Percentiles rank a stretch among this genome's conserved stretches.
phyloP scores from a whole-genome alignment of 2,329 filamentous ascomycete genomes.

The Epichloe elymi region DNA sequence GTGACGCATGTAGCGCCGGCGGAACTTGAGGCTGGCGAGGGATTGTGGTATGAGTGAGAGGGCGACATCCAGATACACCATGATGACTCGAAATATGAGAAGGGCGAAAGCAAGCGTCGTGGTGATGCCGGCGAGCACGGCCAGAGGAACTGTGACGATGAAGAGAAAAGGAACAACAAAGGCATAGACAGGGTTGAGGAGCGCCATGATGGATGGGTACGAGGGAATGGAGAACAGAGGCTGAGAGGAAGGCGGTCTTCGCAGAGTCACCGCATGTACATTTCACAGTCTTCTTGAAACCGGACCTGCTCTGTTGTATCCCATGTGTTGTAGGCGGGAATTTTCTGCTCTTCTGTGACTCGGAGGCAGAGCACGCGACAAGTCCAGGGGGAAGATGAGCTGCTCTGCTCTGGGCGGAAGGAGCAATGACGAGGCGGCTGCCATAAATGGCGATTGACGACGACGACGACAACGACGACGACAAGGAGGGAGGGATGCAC shows the following conservation, averaged over 20 bases:
- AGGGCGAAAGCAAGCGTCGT: slow-evolving; percentile 48
- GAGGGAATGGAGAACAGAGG: too few relatives aligned
- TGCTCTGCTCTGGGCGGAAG: neutral
- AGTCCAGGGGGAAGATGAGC: neutral
- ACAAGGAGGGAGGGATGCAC: too few relatives aligned
- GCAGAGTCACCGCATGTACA: neutral
- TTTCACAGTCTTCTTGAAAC: neutral
- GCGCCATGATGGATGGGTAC: slow-evolving; percentile 28
- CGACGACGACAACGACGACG: neutral
- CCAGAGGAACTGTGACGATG: slow-evolving; percentile 48
- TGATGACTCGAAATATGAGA: slow-evolving; percentile 44
- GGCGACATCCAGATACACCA: slow-evolving; percentile 52
- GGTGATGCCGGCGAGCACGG: slow-evolving; percentile 49
- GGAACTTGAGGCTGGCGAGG: slow-evolving; percentile 28
- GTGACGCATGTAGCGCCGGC: slow-evolving; percentile 11
- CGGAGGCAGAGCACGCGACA: neutral
- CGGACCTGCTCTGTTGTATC: neutral
- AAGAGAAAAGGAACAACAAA: slow-evolving; percentile 50
- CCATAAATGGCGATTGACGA: neutral
- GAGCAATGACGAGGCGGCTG: neutral
- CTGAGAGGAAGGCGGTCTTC: neutral
- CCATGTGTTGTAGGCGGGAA: neutral
- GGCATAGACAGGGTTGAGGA: slow-evolving; percentile 40
- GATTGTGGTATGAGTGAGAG: slow-evolving; percentile 44
- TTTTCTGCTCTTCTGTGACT: too few relatives aligned